Base-by-base conservation (phyloP, 1,139 yeast species). In the Magnusiomyces starmeri region DNA sequence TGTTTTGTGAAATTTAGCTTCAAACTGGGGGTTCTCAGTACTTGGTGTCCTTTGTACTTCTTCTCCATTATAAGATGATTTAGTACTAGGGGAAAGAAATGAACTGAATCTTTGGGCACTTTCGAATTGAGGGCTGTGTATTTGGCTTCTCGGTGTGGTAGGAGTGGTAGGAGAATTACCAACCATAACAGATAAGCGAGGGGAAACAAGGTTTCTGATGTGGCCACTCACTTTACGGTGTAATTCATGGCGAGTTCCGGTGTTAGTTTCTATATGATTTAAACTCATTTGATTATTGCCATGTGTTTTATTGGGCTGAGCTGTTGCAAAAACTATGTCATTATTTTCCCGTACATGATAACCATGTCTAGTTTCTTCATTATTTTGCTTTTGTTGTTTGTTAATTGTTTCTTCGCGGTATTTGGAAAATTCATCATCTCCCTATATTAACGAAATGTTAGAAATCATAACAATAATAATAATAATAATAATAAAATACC, bases 311-410 rank as follows among this genome's bases (percentile, higher is more conserved):
- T 32, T 32, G 12, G 37, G 29, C 12, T 45, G 32, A 4, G 48
- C 56, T 16, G 55, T 61, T 2, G 73, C 73, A 45, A 65, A 51
- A 9, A 69, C 66, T 2, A 68, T 54, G 20, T 62, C 63, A 8
- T 62, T 59, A 47, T 59, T 63, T 46, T 70, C 69, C n/a, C 65
- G 60, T 32, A 69, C 53, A 6, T 67, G 59, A 53, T 70, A 70
- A 0, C 69, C 70, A 8, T 67, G 62, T 56, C 64, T 56, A 3
- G 25, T 41, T 29, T 21, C 18, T 43, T 43, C 25, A 32, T 45
- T 32, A 7, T 20, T 39, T 39, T 8, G 43, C 12, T 22, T 20
- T 22, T 4, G 10, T 22, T 8, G 32, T 10, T 32, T n/a, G 37
- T 32, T n/a, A 32, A 32, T 32, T 18, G 18, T 32, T 6, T 32